Base-by-base conservation (phyloP, 2,329 filamentous ascomycete species). In the Xylariomycetidae sp. region DNA sequence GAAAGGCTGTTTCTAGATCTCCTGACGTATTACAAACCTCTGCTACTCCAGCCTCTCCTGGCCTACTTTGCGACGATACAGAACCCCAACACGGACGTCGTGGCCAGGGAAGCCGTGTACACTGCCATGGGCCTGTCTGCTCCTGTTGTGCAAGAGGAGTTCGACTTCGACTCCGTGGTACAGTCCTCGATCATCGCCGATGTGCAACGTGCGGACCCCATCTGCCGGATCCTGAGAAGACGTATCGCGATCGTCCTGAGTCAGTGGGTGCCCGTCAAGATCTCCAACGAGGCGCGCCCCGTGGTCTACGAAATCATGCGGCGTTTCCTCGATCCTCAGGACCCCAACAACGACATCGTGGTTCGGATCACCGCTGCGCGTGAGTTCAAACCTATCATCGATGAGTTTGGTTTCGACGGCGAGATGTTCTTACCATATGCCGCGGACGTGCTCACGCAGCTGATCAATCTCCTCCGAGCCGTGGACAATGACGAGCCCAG, bases 1-100 rank as follows among this genome's bases (percentile, higher is more conserved):
- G 92, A 98, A 60, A 93, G 89, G 59, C 70, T 98, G 10, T 95
- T 96, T 59, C 71, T 95, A 46, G 89, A 95, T 50, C 74, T 98
- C 13, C 76, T 95, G 39, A 85, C 86, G 40, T 82, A 94, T 62
- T 93, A 86, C 70, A 95, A 92, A 61, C 68, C 81, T 29, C 68
- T 93, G 18, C 73, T 96, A 24, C 75, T 86, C 8, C 75, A 82
- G 28, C 88, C 87, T 12, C 65, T 98, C 18, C 66, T 96, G 27
- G 70, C 74, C 30, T 93, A 95, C 47, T 95, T 96, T 56, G 72
- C 82, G 44, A 79, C 77, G 6, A 84, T 88, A 34, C 80, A 85
- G 39, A 75, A 76, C 64, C 70, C 74, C 5, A 54, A 70, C 19
- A 57, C 65, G 9, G 79, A 92, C 43, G 74, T 96, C 10, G 71